Evolutionary conservation across 2,329 filamentous ascomycete species (phyloP).

Genomic region (Fusarium abutilonis): DNA sequence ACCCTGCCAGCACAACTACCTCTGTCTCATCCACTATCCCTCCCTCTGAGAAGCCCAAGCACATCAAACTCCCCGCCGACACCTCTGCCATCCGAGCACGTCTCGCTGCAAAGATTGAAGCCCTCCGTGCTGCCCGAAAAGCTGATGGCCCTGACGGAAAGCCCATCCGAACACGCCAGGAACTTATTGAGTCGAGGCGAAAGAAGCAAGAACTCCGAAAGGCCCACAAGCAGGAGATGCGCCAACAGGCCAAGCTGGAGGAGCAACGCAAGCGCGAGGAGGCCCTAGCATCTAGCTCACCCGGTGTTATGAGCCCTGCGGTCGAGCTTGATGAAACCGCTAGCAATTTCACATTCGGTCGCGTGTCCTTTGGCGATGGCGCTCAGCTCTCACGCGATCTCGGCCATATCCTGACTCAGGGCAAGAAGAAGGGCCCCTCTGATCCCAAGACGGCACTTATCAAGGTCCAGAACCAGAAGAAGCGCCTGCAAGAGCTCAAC

Average conservation of each 20-base stretch:
- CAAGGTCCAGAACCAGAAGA: slow-evolving; percentile 86
- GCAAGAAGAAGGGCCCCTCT: slow-evolving; percentile 81
- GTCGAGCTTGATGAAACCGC: slow-evolving; percentile 61
- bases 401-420: slow-evolving; percentile 62
- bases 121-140: slow-evolving; percentile 84
- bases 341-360: slow-evolving; percentile 87
- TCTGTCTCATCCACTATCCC: slow-evolving; percentile 75
- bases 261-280: slow-evolving; percentile 75
- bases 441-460: slow-evolving; percentile 88
- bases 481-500: slow-evolving; percentile 78
- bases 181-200: slow-evolving; percentile 88
- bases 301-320: slow-evolving; percentile 66
- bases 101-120: slow-evolving; percentile 83
- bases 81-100: slow-evolving; percentile 80
- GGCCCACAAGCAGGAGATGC: slow-evolving; percentile 86
- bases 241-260: slow-evolving; percentile 80
- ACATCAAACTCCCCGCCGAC: slow-evolving; percentile 74
- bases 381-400: slow-evolving; percentile 79
- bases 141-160: slow-evolving; percentile 85
- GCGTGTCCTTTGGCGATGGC: slow-evolving; percentile 90
- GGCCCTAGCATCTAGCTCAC: slow-evolving; percentile 70
- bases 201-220: slow-evolving; percentile 88
- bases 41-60: slow-evolving; percentile 69
- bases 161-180: slow-evolving; percentile 81
- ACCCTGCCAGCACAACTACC: slow-evolving; percentile 68